Conservation (phyloP, 139 green algal species). For the Choricystis sp. region DNA sequence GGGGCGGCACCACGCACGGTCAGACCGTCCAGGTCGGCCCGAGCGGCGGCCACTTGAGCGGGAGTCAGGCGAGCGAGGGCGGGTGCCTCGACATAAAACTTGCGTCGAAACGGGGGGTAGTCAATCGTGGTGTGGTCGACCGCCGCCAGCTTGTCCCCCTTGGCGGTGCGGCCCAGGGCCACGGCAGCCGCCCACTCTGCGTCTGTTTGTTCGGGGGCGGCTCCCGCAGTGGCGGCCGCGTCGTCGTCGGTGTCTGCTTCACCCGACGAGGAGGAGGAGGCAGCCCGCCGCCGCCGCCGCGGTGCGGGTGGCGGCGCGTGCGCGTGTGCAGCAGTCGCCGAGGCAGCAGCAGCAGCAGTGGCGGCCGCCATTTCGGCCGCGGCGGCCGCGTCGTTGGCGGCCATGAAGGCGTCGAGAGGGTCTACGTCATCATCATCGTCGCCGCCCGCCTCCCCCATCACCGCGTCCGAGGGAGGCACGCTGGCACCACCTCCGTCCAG, state of each 20-base stretch:
- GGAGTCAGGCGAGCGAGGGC: constrained; percentile 54
- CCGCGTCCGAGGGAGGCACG: neutral
- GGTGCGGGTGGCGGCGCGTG: neutral
- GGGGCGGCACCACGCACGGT: constrained; percentile 77
- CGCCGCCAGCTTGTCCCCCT: constrained; percentile 72
- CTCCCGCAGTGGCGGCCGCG: neutral
- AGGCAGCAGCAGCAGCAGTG: neutral
- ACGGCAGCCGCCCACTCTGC: constrained; percentile 51
- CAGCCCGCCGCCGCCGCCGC: constrained; percentile 2
- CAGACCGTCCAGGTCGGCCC: constrained; percentile 57
- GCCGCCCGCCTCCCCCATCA: neutral
- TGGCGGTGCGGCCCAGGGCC: constrained; percentile 54
- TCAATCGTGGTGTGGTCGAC: constrained; percentile 60
- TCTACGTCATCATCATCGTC: constrained; percentile 56
- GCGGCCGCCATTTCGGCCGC: neutral
- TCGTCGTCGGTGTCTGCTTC: constrained; percentile 9
- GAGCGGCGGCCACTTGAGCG: constrained; percentile 45
- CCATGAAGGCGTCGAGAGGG: constrained; percentile 91
- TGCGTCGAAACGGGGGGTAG: constrained; percentile 70
- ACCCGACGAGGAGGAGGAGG: constrained; percentile 4
- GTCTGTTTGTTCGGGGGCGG: constrained; percentile 17
- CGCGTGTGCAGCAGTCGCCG: neutral
- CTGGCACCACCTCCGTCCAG: neutral
- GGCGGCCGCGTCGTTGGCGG: neutral
- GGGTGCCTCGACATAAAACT: constrained; percentile 75